A percentile compares a stretch with the other conserved stretches of the same genome.
Conservation (phyloP, 169 alveolate species). For the Plasmodium cynomolgi region DNA sequence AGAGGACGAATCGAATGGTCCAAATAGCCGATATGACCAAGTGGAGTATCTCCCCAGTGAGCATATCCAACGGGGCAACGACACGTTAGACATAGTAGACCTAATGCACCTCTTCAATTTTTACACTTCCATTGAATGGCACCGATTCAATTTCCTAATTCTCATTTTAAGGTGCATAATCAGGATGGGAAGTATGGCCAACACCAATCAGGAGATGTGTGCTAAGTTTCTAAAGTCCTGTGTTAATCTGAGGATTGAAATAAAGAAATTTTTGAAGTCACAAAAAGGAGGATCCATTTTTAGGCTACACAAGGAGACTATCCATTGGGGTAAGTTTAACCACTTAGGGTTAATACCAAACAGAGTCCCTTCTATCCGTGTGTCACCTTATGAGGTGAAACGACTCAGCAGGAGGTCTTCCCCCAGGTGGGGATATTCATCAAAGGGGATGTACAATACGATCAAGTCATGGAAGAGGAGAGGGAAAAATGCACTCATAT, state of each 20-base stretch:
- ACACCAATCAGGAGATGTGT: not conserved
- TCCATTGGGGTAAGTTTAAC: not conserved
- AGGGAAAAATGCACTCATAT: not conserved
- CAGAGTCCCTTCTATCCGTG: not conserved
- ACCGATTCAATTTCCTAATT: not conserved
- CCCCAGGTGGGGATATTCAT: not conserved
- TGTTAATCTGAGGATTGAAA: conserved; percentile 14
- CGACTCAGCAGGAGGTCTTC: not conserved
- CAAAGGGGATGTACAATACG: not conserved
- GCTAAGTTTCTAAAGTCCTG: conserved; percentile 9
- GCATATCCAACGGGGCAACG: not conserved
- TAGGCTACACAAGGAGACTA: not conserved
- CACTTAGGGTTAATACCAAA: not conserved
- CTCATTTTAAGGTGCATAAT: conserved; percentile 2
- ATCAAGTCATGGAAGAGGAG: not conserved
- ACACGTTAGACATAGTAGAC: not conserved
- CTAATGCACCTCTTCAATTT: conserved; percentile 20
- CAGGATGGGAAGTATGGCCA: not conserved
- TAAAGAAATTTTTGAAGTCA: not conserved
- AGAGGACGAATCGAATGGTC: not conserved
- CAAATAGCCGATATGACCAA: not conserved
- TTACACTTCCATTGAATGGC: not conserved
- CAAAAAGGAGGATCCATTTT: not conserved
- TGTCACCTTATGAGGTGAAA: not conserved
- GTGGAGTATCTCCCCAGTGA: not conserved